A percentile compares a stretch with the other conserved stretches of the same genome.
These are phyloP conservation scores for Monosporascus sp. DNA, from an alignment of 2,329 filamentous ascomycete genomes.

Conservation along the genomic window DNA sequence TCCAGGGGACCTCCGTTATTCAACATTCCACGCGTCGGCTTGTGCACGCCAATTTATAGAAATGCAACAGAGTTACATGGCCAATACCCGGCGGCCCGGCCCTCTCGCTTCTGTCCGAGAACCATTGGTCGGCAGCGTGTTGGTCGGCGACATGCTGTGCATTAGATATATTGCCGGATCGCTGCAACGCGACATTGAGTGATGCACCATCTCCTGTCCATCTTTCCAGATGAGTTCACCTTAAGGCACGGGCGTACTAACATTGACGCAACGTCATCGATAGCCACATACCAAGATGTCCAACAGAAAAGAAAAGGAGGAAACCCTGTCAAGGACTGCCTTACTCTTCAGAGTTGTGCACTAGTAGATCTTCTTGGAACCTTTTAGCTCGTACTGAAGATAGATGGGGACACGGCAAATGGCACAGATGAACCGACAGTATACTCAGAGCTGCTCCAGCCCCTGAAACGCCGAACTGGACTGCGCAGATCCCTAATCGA, in stretches of 20 bases:
- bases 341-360: too few relatives aligned
- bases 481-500: too few relatives aligned
- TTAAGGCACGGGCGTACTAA: not conserved
- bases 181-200: conserved; percentile 9
- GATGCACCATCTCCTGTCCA: not conserved
- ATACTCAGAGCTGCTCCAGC: too few relatives aligned
- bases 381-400: too few relatives aligned
- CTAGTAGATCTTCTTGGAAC: too few relatives aligned
- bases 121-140: conserved; percentile 12
- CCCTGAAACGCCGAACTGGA: too few relatives aligned
- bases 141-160: conserved; percentile 7
- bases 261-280: not conserved
- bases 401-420: too few relatives aligned
- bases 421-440: too few relatives aligned
- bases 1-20: not conserved
- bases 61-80: conserved; percentile 1
- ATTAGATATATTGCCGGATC: conserved; percentile 16
- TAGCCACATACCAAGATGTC: not conserved
- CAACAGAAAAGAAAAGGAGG: too few relatives aligned
- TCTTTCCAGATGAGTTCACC: not conserved
- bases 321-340: too few relatives aligned
- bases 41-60: not conserved
- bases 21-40: not conserved
- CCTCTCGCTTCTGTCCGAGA: conserved; percentile 15
- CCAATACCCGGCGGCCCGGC: conserved; percentile 2